A percentile compares a stretch with the other conserved stretches of the same genome.
Conservation (phyloP, 2,329 filamentous ascomycete species). For the Dryadomyces quercivorus region DNA sequence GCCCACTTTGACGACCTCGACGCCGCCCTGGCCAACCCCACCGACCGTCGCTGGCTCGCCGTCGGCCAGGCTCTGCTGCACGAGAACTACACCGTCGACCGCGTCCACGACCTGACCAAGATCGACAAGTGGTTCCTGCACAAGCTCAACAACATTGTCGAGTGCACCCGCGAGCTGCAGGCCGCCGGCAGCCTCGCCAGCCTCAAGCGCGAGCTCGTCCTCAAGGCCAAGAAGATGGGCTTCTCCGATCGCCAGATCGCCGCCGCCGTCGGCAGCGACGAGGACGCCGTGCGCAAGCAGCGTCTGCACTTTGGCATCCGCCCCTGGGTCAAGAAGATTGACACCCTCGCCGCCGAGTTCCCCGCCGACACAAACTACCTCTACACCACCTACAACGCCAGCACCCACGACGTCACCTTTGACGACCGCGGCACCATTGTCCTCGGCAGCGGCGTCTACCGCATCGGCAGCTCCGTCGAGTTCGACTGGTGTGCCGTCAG, state of each 20-base stretch:
- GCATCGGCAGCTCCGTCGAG: constrained; percentile 94
- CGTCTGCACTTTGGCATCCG: constrained; percentile 79
- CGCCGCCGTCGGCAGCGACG: constrained; percentile 67
- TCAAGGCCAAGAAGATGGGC: constrained; percentile 92
- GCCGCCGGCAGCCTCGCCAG: constrained; percentile 70
- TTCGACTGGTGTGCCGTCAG: constrained; percentile 98
- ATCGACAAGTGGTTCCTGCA: constrained; percentile 99
- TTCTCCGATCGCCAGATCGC: constrained; percentile 97
- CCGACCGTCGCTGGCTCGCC: constrained; percentile 91
- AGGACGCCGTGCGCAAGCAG: constrained; percentile 78
- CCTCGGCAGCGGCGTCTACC: constrained; percentile 89
- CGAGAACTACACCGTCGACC: constrained; percentile 88
- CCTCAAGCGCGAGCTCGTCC: constrained; percentile 76
- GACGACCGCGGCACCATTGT: constrained; percentile 85
- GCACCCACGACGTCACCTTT: constrained; percentile 84
- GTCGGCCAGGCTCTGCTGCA: constrained; percentile 97
- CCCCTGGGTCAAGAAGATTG: constrained; percentile 97
- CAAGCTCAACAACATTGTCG: constrained; percentile 95
- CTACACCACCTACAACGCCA: constrained; percentile 96
- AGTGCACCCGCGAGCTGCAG: constrained; percentile 78
- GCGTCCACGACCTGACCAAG: constrained; percentile 86
- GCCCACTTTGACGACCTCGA: constrained; percentile 92
- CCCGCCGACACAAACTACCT: constrained; percentile 91
- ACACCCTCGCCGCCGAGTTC: constrained; percentile 94
- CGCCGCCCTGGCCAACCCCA: constrained; percentile 79